phyloP scores from a whole-genome alignment of 164 flowering plant species.

The Piper betle region DNA sequence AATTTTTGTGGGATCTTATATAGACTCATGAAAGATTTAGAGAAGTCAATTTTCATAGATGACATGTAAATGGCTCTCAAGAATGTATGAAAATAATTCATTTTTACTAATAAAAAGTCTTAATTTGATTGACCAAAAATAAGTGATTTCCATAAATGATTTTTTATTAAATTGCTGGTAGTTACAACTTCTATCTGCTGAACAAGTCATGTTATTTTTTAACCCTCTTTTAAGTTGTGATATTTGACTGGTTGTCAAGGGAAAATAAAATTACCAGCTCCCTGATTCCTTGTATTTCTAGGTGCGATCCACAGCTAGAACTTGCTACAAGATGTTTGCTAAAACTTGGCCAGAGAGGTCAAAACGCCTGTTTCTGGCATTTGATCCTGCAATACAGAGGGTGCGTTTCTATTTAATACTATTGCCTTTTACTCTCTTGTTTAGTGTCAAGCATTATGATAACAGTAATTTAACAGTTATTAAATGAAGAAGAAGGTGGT shows the following conservation, averaged over 20 bases:
- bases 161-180: no score
- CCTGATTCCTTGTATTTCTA: slow-evolving; percentile 6
- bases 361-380: slow-evolving; percentile 64
- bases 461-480: slow-evolving; percentile 29
- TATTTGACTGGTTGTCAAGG: neutral
- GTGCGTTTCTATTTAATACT: slow-evolving; percentile 21
- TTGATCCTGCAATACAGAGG: slow-evolving; percentile 95
- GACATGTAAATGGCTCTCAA: no score
- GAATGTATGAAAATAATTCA: no score
- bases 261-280: neutral
- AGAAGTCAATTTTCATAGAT: no score
- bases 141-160: no score
- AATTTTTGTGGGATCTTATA: no score
- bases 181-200: no score
- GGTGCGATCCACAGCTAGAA: slow-evolving; percentile 94
- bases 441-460: neutral
- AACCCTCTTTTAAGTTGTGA: no score
- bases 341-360: slow-evolving; percentile 99
- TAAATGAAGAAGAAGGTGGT: slow-evolving; percentile 97
- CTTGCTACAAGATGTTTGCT: slow-evolving; percentile 86
- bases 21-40: no score
- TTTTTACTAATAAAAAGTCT: no score
- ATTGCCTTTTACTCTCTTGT: neutral
- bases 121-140: no score
- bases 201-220: no score